Conservation (phyloP, 1,284 basidiomycete genomes). For the Stereum hirsutum region DNA sequence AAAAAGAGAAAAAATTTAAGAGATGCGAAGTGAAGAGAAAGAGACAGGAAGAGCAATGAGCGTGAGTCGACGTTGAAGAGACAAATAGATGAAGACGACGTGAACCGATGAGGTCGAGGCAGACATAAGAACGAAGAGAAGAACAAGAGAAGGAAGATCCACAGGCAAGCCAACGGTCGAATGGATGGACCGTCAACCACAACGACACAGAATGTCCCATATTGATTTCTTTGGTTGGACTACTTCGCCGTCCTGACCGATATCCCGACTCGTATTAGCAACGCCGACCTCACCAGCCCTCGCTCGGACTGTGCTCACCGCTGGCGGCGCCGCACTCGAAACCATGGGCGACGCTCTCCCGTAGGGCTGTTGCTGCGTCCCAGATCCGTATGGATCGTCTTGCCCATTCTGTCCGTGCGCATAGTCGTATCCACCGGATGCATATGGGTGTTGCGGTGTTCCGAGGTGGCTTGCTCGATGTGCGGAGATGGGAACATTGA, state of each 20-base stretch:
- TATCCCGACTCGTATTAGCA: slow-evolving; percentile 50
- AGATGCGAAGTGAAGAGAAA: neutral
- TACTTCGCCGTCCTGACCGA: slow-evolving; percentile 43
- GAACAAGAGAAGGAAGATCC: neutral
- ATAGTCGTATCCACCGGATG: slow-evolving; percentile 49
- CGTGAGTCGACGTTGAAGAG: neutral
- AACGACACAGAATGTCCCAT: slow-evolving; percentile 65
- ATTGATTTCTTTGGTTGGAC: slow-evolving; percentile 43
- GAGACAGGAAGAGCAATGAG: neutral
- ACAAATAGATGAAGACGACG: too few species aligned
- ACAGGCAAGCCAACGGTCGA: slow-evolving; percentile 10
- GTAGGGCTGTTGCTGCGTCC: slow-evolving; percentile 39
- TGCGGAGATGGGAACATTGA: slow-evolving; percentile 54
- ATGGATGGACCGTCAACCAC: slow-evolving; percentile 33
- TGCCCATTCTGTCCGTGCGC: slow-evolving; percentile 29
- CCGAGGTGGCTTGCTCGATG: slow-evolving; percentile 32
- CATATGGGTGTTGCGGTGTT: slow-evolving; percentile 56
- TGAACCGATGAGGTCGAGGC: too few species aligned
- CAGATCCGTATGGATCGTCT: slow-evolving; percentile 31
- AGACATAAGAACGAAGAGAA: too few species aligned
- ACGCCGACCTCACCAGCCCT: slow-evolving; percentile 56
- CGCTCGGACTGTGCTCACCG: slow-evolving; percentile 61
- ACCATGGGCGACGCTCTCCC: slow-evolving; percentile 71
- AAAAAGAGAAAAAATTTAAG: neutral
- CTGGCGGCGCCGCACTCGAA: slow-evolving; percentile 57